Evolutionary conservation across 768 basidiomycete genomes (phyloP).

Genomic region (Rhodotorula toruloides): DNA sequence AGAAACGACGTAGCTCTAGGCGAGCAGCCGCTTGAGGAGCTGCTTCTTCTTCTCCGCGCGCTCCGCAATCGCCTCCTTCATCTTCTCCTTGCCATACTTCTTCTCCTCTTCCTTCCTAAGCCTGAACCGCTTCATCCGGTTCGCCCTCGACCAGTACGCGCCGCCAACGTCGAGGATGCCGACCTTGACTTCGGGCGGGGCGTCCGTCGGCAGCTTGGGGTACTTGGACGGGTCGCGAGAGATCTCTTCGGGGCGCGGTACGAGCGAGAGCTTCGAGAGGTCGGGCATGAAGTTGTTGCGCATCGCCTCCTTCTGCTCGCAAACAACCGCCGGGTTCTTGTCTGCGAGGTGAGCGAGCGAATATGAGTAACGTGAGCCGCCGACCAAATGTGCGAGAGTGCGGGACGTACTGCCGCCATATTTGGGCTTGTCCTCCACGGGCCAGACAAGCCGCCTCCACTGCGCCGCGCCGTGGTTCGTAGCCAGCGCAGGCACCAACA

Average conservation of each 20-base stretch:
- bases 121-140: constrained; percentile 31
- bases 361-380: neutral
- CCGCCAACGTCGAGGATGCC: constrained; percentile 33
- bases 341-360: constrained; percentile 16
- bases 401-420: neutral
- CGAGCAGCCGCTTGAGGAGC: no score
- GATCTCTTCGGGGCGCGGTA: neutral
- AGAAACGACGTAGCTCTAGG: no score
- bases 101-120: constrained; percentile 25
- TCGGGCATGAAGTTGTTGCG: constrained; percentile 21
- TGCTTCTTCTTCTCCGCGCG: neutral
- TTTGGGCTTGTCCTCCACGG: constrained; percentile 25
- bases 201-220: constrained; percentile 2
- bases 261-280: constrained; percentile 26
- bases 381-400: no score
- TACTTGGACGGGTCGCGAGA: constrained; percentile 6
- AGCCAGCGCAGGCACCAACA: constrained; percentile 25
- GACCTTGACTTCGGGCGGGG: constrained; percentile 22
- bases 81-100: constrained; percentile 22
- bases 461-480: constrained; percentile 10
- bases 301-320: neutral
- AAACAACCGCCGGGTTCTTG: no score
- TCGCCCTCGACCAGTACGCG: constrained; percentile 23
- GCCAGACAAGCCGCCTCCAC: constrained; percentile 34
- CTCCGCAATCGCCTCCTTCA: constrained; percentile 3